Conservation (phyloP, 2,329 filamentous ascomycete genomes). For the Diaporthe helianthi region DNA sequence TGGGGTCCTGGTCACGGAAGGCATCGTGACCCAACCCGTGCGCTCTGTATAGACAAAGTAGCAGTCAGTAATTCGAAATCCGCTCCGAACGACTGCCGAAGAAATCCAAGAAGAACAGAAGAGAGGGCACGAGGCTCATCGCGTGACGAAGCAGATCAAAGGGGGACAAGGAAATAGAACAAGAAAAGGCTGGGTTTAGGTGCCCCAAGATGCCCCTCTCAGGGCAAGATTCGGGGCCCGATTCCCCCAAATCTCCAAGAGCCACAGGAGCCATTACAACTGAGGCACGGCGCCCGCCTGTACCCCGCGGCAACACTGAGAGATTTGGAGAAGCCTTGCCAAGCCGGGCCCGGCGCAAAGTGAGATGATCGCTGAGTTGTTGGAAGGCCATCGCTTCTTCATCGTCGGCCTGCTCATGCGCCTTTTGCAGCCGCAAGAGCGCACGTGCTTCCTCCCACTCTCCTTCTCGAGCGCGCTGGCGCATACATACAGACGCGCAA, state of each 20-base stretch:
- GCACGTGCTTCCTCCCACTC: background rate
- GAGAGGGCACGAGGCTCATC: background rate
- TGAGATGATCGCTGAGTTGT: conserved; percentile 1
- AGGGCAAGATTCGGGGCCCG: background rate
- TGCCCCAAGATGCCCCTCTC: conserved; percentile 5
- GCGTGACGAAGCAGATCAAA: background rate
- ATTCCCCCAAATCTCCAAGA: conserved; percentile 20
- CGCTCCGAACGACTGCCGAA: background rate
- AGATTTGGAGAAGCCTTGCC: conserved; percentile 24
- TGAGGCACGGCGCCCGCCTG: background rate
- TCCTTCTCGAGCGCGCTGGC: background rate
- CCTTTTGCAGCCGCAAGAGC: background rate
- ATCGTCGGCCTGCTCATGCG: background rate
- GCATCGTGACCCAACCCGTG: conserved; percentile 49
- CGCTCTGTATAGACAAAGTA: conserved; percentile 49
- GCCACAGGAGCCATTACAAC: conserved; percentile 1
- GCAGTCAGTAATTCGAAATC: background rate
- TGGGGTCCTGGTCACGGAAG: conserved; percentile 78
- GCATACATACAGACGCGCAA: background rate
- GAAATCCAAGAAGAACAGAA: background rate
- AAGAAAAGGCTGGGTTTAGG: background rate
- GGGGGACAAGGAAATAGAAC: too few relatives aligned
- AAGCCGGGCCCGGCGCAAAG: conserved; percentile 13
- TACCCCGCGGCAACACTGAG: conserved; percentile 5
- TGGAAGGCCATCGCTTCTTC: background rate